phyloP scores from a whole-genome alignment of 2,329 filamentous ascomycete species.

The Fusarium coicis region DNA sequence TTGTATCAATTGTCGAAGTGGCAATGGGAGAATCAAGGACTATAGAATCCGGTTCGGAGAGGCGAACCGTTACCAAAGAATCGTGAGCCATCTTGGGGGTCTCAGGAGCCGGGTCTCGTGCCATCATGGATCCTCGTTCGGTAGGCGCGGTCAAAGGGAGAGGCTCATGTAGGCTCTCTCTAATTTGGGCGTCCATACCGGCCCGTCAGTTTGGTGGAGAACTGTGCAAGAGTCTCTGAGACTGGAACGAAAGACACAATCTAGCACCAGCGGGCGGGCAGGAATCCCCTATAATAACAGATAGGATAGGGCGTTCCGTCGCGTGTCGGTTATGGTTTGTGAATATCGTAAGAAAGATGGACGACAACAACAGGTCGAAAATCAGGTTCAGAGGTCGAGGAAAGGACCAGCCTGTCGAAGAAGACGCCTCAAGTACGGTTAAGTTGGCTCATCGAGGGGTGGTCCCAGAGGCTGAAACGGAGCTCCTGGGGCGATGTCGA shows the following conservation, averaged over 20 bases:
- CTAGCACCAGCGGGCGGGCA: slow-evolving; percentile 33
- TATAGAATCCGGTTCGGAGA: slow-evolving; percentile 71
- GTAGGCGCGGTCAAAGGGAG: slow-evolving; percentile 39
- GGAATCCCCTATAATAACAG: slow-evolving; percentile 35
- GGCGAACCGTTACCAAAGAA: slow-evolving; percentile 81
- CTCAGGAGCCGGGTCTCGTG: slow-evolving; percentile 43
- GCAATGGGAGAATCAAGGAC: slow-evolving; percentile 51
- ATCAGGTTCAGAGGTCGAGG: slow-evolving; percentile 14
- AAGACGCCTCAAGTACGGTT: slow-evolving; percentile 26
- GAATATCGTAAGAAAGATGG: slow-evolving; percentile 12
- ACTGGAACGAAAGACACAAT: slow-evolving; percentile 47
- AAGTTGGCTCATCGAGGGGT: slow-evolving; percentile 37
- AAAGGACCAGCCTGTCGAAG: slow-evolving; percentile 27
- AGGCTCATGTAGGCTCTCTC: slow-evolving; percentile 42
- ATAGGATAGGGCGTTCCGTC: slow-evolving; percentile 17
- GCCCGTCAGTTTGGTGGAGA: slow-evolving; percentile 31
- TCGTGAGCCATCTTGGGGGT: slow-evolving; percentile 63
- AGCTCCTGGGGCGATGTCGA: slow-evolving; percentile 27
- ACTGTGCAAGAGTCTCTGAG: slow-evolving; percentile 28
- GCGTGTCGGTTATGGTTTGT: slow-evolving; percentile 26
- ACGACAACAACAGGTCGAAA: slow-evolving; percentile 2
- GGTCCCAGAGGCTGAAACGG: slow-evolving; percentile 40
- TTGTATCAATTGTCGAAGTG: slow-evolving; percentile 26
- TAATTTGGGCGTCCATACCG: slow-evolving; percentile 46
- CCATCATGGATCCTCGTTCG: slow-evolving; percentile 38